Percentiles rank a stretch among this genome's conserved stretches.
phyloP scores from a whole-genome alignment of 352 stramenopile species.

The Thalassiosira exigua region DNA sequence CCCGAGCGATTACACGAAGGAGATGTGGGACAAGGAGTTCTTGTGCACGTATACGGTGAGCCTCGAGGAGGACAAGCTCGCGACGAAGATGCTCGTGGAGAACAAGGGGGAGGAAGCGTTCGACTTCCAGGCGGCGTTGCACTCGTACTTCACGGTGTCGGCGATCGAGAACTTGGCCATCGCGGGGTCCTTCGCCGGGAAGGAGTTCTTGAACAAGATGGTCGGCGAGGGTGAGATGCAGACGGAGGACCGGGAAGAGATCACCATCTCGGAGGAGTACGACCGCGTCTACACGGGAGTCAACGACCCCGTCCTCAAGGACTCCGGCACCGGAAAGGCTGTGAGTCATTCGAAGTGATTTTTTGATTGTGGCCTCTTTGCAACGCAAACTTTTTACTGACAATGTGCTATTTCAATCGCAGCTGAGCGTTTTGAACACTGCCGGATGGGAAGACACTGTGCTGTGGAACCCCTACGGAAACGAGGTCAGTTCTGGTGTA shows the following conservation, averaged over 20 bases:
- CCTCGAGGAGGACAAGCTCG: constrained; percentile 77
- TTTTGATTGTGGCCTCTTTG: background rate
- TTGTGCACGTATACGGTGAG: constrained; percentile 77
- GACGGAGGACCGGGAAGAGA: constrained; percentile 80
- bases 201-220: constrained; percentile 87
- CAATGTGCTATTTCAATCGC: constrained; percentile 14
- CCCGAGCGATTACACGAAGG: constrained; percentile 84
- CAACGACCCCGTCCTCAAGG: constrained; percentile 84
- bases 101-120: constrained; percentile 83
- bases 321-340: constrained; percentile 80
- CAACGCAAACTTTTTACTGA: background rate
- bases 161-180: constrained; percentile 82
- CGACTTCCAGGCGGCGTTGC: constrained; percentile 85
- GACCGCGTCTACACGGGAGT: constrained; percentile 86
- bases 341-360: constrained; percentile 46
- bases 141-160: constrained; percentile 86
- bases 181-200: constrained; percentile 82
- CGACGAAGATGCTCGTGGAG: constrained; percentile 84
- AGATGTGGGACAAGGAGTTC: constrained; percentile 87
- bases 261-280: constrained; percentile 87
- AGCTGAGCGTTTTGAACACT: constrained; percentile 80
- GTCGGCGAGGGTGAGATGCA: constrained; percentile 79
- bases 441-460: constrained; percentile 85
- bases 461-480: constrained; percentile 85
- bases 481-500: no score